Base-by-base conservation (phyloP, 2,329 filamentous ascomycete genomes). In the Botrytis elliptica region DNA sequence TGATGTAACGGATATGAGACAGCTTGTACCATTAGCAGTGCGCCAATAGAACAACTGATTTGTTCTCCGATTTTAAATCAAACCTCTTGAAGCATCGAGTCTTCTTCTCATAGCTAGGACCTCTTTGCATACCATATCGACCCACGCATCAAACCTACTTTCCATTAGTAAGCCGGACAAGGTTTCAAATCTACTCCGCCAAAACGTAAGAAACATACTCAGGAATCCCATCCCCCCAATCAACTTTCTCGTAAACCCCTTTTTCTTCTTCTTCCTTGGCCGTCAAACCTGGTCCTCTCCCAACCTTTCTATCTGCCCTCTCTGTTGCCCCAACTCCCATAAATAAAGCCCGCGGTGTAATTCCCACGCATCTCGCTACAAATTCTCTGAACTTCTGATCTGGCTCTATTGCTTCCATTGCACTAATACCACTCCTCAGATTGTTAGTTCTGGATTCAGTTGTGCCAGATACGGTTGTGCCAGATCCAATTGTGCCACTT, bases 41-140 rank as follows among this genome's bases (percentile, higher is more conserved):
- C 33, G 33, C 2, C 25, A 8, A 29, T 20, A 10, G 33, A 55
- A 0, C 18, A 29, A 29, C 36, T 22, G 25, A 40, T 40, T 22
- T 14, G 6, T 33, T 57, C 18, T 9, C 9, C n/a, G 33, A 16
- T 5, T 6, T 9, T 1, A 22, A 16, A 9, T 18, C 36, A 18
- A 71, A 25, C 60, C 70, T n/a, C 60, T 65, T 8, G 33, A 38
- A 42, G 44, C 60, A 44, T 71, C 70, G 7, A 71, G 46, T 42
- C 70, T 57, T 52, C 60, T 38, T 9, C 70, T 71, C 70, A 71
- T 71, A 8, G 46, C 44, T 8, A 71, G 25, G 7, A 71, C 70
- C 7, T 71, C 70, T 29, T 65, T 71, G 20, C 59, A 71, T 33
- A 71, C 70, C 70, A 71, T 71, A 36, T 71, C 70, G 9, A 71